Evolutionary conservation across 192 early-diverging fungal genomes (phyloP), one percentile per base, ranked within the genome.

Genomic region (Geranomyces variabilis): DNA sequence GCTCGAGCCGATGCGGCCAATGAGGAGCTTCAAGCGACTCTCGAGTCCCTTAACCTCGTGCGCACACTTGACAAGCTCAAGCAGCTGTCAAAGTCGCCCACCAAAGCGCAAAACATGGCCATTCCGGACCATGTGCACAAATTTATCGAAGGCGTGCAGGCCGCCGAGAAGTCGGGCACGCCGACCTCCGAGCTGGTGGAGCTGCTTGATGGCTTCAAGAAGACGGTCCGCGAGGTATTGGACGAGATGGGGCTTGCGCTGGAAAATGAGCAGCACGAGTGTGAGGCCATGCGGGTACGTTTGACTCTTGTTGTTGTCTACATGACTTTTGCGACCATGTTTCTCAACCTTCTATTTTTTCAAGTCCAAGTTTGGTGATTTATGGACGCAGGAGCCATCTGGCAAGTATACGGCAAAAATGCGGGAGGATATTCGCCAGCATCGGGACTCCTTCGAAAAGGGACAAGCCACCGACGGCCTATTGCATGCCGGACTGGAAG

Each of bases 31-130:
- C 84, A 92, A 49, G 90, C 90, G 24, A 84, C 91, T 6, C 75
- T 99, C 26, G 89, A 91, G 57, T 94, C 93, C 41, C 91, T 98
- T 92, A 90, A 96, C 66, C 48, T 99, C 26, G 90, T 93, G 0
- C 76, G 77, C 0, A 87, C 89, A 21, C 76, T 99, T 7, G 83
- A 87, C 12, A 92, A 93, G 64, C 89, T 97, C 58, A 93, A 91
- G 72, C 81, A 83, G 33, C 51, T 79, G 29, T 76, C 79, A 21
- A 86, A 82, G 57, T 80, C 67, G 9, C 48, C 51, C 6, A 69
- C 67, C 24, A 44, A 36, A 6, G 44, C 48, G 14, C 45, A 75
- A 33, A 56, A 59, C 31, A 63, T 73, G 21, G 34, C 69, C 31
- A 46, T 72, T n/a, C 71, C 70, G 8, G 76, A 80, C 15, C 74